phyloP scores from a whole-genome alignment of 2,329 filamentous ascomycete genomes.

The Colletotrichum cordylinicola region DNA sequence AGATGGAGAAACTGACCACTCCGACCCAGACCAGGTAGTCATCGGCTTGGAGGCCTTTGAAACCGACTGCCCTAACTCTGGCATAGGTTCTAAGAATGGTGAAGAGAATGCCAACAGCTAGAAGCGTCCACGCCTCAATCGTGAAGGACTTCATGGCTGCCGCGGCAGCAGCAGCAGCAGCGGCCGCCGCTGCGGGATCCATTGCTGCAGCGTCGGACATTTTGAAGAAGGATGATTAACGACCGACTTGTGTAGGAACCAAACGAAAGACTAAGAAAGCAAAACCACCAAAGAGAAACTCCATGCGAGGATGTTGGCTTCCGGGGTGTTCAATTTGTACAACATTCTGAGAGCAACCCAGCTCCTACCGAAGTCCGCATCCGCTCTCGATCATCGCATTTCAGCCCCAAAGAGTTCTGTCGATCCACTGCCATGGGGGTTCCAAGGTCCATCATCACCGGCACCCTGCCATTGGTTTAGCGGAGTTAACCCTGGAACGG shows the following conservation, averaged over 20 bases:
- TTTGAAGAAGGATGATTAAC: background rate
- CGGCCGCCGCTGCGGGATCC: constrained; percentile 25
- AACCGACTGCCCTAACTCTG: constrained; percentile 36
- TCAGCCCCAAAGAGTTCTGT: background rate
- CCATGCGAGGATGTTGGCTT: background rate
- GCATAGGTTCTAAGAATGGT: constrained; percentile 41
- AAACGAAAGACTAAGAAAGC: background rate
- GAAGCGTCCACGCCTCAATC: constrained; percentile 40
- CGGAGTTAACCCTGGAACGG: background rate
- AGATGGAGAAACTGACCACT: constrained; percentile 38
- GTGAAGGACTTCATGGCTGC: constrained; percentile 32
- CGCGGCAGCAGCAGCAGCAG: constrained; percentile 25
- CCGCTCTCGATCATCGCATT: background rate
- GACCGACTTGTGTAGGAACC: background rate
- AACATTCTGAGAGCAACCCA: background rate
- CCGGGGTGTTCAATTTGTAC: background rate
- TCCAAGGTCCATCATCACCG: background rate
- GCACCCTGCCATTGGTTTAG: background rate
- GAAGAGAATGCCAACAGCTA: constrained; percentile 35
- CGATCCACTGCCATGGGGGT: background rate
- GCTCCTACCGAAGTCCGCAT: background rate
- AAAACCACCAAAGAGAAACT: background rate
- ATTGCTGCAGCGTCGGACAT: background rate
- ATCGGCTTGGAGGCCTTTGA: constrained; percentile 36
- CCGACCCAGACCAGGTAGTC: constrained; percentile 41